These are phyloP conservation scores for Lasiodiplodia hormozganensis DNA, from an alignment of 2,329 filamentous ascomycete genomes.

Conservation along the genomic window DNA sequence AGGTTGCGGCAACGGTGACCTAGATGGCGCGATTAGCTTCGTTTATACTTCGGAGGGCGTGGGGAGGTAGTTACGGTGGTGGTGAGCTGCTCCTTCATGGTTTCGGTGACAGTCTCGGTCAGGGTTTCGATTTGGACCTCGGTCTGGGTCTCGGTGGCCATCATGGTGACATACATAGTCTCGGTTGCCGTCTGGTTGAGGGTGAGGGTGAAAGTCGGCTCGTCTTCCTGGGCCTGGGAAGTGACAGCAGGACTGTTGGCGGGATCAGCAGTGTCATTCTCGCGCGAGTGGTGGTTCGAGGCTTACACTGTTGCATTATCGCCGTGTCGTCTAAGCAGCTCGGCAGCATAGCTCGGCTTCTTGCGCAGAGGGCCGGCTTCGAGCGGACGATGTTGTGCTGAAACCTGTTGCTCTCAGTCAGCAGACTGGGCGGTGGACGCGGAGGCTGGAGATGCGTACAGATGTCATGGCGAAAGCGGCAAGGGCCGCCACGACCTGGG, in stretches of 20 bases:
- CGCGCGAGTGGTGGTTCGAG: neutral
- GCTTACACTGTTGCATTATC: constrained; percentile 28
- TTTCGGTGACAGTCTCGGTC: constrained; percentile 20
- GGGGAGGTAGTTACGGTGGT: neutral
- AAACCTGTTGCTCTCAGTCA: neutral
- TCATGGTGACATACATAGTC: constrained; percentile 23
- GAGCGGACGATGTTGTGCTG: constrained; percentile 20
- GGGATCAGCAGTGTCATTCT: neutral
- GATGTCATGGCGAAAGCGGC: constrained; percentile 13
- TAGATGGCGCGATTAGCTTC: neutral
- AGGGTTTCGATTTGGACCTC: constrained; percentile 7
- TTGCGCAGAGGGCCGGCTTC: neutral
- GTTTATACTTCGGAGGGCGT: neutral
- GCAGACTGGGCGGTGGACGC: neutral
- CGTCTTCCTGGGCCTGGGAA: constrained; percentile 21
- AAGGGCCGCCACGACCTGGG: constrained; percentile 15
- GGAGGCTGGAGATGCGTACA: neutral
- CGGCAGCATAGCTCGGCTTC: constrained; percentile 21
- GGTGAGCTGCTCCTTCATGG: constrained; percentile 14
- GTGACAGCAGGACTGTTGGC: constrained; percentile 8
- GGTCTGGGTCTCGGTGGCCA: constrained; percentile 18
- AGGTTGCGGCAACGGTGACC: constrained; percentile 17
- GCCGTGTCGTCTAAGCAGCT: constrained; percentile 3
- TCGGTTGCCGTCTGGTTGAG: constrained; percentile 14
- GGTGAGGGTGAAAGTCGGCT: constrained; percentile 19